Conservation (phyloP, 768 basidiomycete species). For the Obba rivulosa region DNA sequence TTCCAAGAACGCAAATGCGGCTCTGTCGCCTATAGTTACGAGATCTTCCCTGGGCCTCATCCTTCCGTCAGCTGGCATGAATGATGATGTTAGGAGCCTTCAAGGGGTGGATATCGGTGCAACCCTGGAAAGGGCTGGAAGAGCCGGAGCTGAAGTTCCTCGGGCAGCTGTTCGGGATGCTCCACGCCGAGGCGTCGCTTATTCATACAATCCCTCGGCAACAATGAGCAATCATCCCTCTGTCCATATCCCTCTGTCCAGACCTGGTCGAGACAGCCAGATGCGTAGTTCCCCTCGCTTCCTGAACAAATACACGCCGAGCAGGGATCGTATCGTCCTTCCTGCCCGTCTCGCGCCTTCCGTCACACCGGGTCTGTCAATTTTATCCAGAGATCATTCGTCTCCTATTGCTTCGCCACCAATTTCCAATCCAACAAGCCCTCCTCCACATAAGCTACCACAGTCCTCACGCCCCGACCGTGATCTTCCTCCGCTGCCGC, state of each 20-base stretch:
- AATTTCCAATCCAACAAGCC: not conserved
- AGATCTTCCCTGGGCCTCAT: not conserved
- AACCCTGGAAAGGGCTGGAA: too few species aligned
- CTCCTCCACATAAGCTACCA: not conserved
- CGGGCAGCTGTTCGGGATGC: not conserved
- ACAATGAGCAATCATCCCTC: too few species aligned
- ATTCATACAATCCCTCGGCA: not conserved
- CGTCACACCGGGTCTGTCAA: too few species aligned
- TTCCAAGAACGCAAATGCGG: not conserved
- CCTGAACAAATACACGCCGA: constrained; percentile 9
- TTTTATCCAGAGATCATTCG: not conserved
- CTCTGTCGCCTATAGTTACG: not conserved
- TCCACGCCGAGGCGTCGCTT: not conserved
- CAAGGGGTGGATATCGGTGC: not conserved
- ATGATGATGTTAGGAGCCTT: too few species aligned
- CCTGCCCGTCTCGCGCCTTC: constrained; percentile 17
- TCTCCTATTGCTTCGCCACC: not conserved
- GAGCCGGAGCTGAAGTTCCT: not conserved
- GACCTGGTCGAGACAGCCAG: not conserved
- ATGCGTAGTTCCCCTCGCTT: not conserved
- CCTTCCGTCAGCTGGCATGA: not conserved
- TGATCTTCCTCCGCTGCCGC: not conserved
- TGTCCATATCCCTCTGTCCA: not conserved
- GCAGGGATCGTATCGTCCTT: constrained; percentile 18
- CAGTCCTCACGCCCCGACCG: not conserved